Conservation (phyloP, 2,329 filamentous ascomycete genomes). For the Colletotrichum lindemuthianum region DNA sequence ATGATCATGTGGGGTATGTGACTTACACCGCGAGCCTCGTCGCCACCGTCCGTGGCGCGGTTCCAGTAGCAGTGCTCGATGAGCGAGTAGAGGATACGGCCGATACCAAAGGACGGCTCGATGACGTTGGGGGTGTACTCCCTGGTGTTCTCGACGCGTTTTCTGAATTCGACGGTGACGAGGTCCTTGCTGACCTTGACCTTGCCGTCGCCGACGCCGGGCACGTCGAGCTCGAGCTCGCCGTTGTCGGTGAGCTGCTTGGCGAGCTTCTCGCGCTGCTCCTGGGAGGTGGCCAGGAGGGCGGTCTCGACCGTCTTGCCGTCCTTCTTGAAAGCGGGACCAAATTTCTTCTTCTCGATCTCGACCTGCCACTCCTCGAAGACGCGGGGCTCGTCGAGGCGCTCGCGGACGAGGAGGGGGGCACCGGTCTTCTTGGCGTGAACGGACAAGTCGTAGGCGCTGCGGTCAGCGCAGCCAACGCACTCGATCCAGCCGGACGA, state of each 20-base stretch:
- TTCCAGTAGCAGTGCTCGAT: conserved; percentile 98
- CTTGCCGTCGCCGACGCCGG: conserved; percentile 73
- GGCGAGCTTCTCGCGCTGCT: conserved; percentile 81
- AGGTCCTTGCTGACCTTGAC: conserved; percentile 84
- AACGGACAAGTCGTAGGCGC: conserved; percentile 91
- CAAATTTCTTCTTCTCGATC: conserved; percentile 94
- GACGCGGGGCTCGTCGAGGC: conserved; percentile 78
- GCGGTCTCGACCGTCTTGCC: conserved; percentile 86
- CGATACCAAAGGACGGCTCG: conserved; percentile 97
- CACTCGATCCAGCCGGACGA: conserved; percentile 98
- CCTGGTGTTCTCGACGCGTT: conserved; percentile 81
- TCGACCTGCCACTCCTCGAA: conserved; percentile 91
- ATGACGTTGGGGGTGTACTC: conserved; percentile 97
- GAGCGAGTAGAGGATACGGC: conserved; percentile 90
- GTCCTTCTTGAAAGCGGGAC: conserved; percentile 94
- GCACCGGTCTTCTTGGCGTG: conserved; percentile 93
- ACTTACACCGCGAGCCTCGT: conserved; percentile 88
- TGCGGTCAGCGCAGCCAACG: conserved; percentile 95
- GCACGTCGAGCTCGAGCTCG: conserved; percentile 81
- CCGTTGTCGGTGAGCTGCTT: conserved; percentile 78
- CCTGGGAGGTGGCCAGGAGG: conserved; percentile 79
- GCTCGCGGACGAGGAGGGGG: conserved; percentile 85
- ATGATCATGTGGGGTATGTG: conserved; percentile 9
- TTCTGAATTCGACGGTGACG: conserved; percentile 85
- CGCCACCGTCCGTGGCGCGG: conserved; percentile 72